Evolutionary conservation across 257 asterid genomes (phyloP), one percentile per base, ranked within the genome.

Genomic region (Prunella vulgaris): DNA sequence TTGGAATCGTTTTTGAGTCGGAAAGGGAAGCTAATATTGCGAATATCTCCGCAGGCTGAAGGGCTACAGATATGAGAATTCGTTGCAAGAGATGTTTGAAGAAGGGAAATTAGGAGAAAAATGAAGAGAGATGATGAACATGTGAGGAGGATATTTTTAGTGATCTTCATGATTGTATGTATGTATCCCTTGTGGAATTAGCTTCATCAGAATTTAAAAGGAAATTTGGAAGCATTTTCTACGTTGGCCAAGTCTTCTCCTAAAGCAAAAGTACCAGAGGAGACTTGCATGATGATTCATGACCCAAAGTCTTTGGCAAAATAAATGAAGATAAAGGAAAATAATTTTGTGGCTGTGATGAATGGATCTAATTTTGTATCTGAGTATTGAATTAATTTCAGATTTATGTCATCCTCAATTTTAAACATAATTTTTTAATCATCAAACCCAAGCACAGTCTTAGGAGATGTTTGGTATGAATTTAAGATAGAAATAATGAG

Each of bases 11-110:
- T 42, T 14, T 57, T 57, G 38, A 88, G 72, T 2, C 90, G 57
- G 20, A 77, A 82, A 20, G 85, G 85, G 60, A 20, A 53, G 32
- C 60, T 53, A 12, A 53, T 53, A 53, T 53, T 54, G 2, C 4
- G 70, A 32, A 84, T 70, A 17, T 37, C 21, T 13, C 85, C 87
- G 17, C 85, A 82, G 7, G 82, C 52, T 57, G 86, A 81, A 69
- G 83, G 62, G 27, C 13, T 32, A 10, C 78, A 72, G 1, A 18
- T 9, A 10, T 9, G 0, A 0, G 71, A 2, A 5, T 21, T 25
- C 38, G 4, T 18, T 12, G 78, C 73, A 63, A 0, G 24, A 12
- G 38, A 68, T 7, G 65, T 42, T 12, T 33, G 78, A 4, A 72
- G 14, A 5, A 52, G 6, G 22, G 22, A n/a, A 5, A 48, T 1